Evolutionary conservation across 495 filamentous ascomycete species (phyloP).

Genomic region (Penicillium pulvis): DNA sequence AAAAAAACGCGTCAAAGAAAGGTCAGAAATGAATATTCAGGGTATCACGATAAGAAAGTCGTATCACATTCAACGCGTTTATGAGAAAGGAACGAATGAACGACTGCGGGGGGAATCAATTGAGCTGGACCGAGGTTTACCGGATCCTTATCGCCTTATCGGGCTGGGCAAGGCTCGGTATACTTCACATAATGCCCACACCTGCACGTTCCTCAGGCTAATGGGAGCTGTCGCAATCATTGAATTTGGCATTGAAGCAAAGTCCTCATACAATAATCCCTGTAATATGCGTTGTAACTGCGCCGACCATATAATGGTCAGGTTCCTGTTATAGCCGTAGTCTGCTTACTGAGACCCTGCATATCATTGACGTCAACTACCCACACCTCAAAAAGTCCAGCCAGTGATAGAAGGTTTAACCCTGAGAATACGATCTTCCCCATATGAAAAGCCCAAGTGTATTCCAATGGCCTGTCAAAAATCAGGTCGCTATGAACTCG

Average conservation of each 20-base stretch:
- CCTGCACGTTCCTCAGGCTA: too few species aligned
- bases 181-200: too few species aligned
- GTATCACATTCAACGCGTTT: neutral
- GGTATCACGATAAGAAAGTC: neutral
- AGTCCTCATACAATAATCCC: too few species aligned
- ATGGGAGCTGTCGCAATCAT: too few species aligned
- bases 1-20: neutral
- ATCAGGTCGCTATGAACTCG: neutral
- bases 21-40: neutral
- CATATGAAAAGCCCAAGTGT: neutral
- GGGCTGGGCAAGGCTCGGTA: neutral
- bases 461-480: neutral
- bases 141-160: neutral
- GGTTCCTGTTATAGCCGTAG: neutral
- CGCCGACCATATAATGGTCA: neutral
- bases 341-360: neutral
- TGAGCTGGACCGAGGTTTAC: constrained; percentile 22
- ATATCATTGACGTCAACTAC: neutral
- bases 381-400: neutral
- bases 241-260: too few species aligned
- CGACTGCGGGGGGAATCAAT: constrained; percentile 26
- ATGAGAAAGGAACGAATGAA: constrained; percentile 6
- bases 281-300: too few species aligned
- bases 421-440: neutral
- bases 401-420: neutral